Evolutionary conservation across 495 filamentous ascomycete species (phyloP).

Genomic region (Neurospora sp.): DNA sequence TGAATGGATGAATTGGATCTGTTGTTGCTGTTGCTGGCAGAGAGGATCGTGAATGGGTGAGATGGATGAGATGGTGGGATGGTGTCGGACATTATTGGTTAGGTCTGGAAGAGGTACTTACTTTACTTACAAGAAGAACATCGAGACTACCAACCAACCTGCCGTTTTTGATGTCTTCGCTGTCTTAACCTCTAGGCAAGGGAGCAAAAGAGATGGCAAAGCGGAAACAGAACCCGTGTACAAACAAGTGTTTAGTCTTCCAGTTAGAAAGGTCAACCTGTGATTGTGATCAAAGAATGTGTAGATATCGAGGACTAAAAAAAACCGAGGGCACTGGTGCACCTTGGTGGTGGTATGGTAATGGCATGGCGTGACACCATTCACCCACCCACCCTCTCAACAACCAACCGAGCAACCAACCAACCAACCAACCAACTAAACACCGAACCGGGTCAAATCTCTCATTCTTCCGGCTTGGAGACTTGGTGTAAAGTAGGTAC

Average conservation of each 20-base stretch:
- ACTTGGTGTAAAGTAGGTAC: background rate
- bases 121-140: background rate
- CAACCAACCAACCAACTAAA: background rate
- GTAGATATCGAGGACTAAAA: background rate
- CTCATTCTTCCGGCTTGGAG: background rate
- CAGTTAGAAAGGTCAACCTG: background rate
- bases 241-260: background rate
- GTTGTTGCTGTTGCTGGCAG: background rate
- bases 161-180: background rate
- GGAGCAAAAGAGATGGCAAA: background rate
- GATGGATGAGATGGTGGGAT: background rate
- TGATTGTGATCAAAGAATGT: background rate
- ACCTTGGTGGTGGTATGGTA: background rate
- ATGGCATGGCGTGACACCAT: background rate
- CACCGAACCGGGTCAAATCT: background rate
- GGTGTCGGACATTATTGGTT: background rate
- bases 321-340: background rate
- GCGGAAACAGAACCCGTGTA: background rate
- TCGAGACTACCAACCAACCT: background rate
- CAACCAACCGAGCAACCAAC: background rate
- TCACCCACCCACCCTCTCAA: background rate
- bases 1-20: background rate
- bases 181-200: background rate
- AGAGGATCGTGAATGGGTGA: background rate
- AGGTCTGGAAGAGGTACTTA: background rate